Base-by-base conservation (phyloP, 2,329 filamentous ascomycete species). In the Rutstroemia sp. region DNA sequence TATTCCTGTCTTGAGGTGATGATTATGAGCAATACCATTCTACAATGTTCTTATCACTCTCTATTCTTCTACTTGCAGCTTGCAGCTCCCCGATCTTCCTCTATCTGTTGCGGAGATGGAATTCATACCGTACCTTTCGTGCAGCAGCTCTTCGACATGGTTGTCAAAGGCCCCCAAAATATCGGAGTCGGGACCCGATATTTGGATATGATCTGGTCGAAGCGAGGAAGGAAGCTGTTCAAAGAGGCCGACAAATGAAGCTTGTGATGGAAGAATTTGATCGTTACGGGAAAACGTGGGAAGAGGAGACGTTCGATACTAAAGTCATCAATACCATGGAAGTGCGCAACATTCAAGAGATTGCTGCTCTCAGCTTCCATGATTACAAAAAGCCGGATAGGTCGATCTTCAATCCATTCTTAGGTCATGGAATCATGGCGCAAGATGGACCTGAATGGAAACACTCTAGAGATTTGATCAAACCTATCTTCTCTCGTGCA, bases 371-470 rank as follows among this genome's bases (percentile, higher is more conserved):
- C 38, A 16, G 14, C n/a, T 41, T 41, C 38, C 5, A 41, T 14
- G n/a, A 41, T 41, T 41, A 16, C n/a, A 17, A 17, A 7, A 41
- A 41, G 38, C 14, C n/a, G 4, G n/a, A 41, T 5, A 14, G 12
- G 10, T 16, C 12, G 10, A 41, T 41, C n/a, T 41, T 75, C 69
- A 64, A 69, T 1, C 19, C 19, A 25, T 27, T 30, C 16, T 9
- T 16, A 4, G 46, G 46, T 34, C 19, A 16, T 9, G 27, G 46
- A n/a, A 25, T 55, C n/a, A 27, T 55, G 12, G 5, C 45, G 12
- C 6, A 25, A 4, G 52, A 55, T 38, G 52, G 52, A 6, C 6
- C 25, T 4, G n/a, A 7, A 7, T 55, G 52, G 52, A 42, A 48
- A 45, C 27, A 45, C 17, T 42, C 53, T 47, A 34, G 53, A 19